Evolutionary conservation across 495 filamentous ascomycete species (phyloP), one percentile per base, ranked within the genome.

Genomic region (Collariella sp.): DNA sequence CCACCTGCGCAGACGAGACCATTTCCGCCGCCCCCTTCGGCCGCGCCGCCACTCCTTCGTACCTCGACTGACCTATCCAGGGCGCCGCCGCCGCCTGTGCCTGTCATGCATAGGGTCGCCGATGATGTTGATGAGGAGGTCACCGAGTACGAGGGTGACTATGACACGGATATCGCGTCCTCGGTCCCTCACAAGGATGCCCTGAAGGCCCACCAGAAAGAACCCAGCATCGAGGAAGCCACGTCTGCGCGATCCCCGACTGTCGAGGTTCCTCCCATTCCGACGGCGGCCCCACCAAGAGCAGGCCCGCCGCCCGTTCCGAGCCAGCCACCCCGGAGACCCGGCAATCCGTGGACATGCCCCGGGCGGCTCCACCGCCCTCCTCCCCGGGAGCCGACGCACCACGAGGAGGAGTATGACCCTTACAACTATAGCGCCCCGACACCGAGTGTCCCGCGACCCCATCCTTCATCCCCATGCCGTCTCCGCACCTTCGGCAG

Each of bases 111-210:
- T 6, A 67, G 71, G 50, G 68, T 68, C 22, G 71, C 76, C 36
- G 79, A 82, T 26, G 85, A 88, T 38, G 86, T 79, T 16, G 88
- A 82, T 40, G 80, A 76, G 60, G 90, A 93, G 64, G 75, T 88
- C 34, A 95, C 88, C 2, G 93, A 96, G 67, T 97, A 97, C 65
- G 93, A 98, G 67, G 93, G 91, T 18, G 93, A 97, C 64, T 97
- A 98, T 66, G 93, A 97, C 60, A 98, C 93, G 36, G 93, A 97
- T 67, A 96, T 98, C 59, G 91, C 87, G 1, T 86, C 94, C 41
- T 84, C 88, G 26, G 89, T 82, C 10, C 85, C 86, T 38, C 86
- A 93, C 65, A 93, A 94, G 69, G 93, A 96, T 72, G 91, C 93
- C 4, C 67, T 97, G 51, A 94, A 89, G 62, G 67, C 87, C 18